Evolutionary conservation across 2,329 filamentous ascomycete species (phyloP).

Genomic region (Phialocephala subalpina): DNA sequence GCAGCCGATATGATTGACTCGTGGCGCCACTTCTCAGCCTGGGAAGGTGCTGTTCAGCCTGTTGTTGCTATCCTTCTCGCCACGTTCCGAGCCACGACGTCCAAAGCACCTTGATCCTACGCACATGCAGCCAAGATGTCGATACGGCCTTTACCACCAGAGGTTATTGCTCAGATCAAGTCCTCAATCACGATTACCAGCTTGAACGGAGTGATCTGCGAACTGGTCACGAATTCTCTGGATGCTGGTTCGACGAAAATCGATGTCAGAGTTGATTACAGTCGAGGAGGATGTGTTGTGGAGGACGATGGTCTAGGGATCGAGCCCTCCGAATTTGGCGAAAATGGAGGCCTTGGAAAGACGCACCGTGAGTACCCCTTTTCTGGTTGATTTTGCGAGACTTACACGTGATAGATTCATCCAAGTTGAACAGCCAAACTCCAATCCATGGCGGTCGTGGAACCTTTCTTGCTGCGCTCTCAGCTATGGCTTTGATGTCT

Average conservation of each 20-base stretch:
- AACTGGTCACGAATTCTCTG: slow-evolving; percentile 82
- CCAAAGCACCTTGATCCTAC: not conserved
- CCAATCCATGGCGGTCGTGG: slow-evolving; percentile 73
- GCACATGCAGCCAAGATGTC: slow-evolving; percentile 48
- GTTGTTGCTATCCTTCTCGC: slow-evolving; percentile 2
- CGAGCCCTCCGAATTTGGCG: slow-evolving; percentile 72
- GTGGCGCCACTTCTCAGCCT: slow-evolving; percentile 5
- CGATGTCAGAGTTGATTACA: slow-evolving; percentile 76
- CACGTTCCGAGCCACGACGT: not conserved
- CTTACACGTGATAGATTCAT: slow-evolving; percentile 69
- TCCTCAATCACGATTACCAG: slow-evolving; percentile 84
- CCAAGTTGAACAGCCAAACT: slow-evolving; percentile 64
- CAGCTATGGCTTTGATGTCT: slow-evolving; percentile 77
- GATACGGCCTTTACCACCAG: slow-evolving; percentile 73
- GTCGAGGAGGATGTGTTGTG: slow-evolving; percentile 77
- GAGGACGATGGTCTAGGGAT: slow-evolving; percentile 90
- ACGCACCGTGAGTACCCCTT: slow-evolving; percentile 67
- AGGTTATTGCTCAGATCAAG: slow-evolving; percentile 80
- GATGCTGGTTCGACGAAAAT: slow-evolving; percentile 79
- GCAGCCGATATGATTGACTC: slow-evolving; percentile 12
- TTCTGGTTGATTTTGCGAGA: slow-evolving; percentile 24
- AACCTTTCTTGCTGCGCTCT: slow-evolving; percentile 79
- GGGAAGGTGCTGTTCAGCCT: slow-evolving; percentile 26
- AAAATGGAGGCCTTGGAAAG: slow-evolving; percentile 75
- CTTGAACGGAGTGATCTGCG: slow-evolving; percentile 74